phyloP scores from a whole-genome alignment of 495 filamentous ascomycete genomes.

The Tetracladium marchalianum region DNA sequence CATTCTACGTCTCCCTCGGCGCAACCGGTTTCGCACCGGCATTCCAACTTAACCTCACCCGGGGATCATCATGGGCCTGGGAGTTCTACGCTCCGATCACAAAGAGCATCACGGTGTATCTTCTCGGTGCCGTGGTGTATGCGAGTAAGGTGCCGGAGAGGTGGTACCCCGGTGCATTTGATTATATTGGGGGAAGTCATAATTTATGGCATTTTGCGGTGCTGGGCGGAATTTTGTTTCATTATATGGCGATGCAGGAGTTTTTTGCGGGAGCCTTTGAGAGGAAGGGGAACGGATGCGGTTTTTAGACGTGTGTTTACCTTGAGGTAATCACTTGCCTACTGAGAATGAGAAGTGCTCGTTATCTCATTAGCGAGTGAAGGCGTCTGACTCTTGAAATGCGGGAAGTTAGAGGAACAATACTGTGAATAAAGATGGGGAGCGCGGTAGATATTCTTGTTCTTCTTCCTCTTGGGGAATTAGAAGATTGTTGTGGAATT shows the following conservation, averaged over 20 bases:
- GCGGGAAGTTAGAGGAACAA: too few relatives aligned
- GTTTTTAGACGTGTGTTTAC: too few relatives aligned
- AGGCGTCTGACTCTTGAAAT: too few relatives aligned
- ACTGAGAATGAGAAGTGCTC: conserved; percentile 22
- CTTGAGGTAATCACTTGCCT: too few relatives aligned
- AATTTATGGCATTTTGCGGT: conserved; percentile 98
- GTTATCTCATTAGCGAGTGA: too few relatives aligned
- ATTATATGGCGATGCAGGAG: conserved; percentile 92
- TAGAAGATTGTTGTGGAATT: too few relatives aligned
- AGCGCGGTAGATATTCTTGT: too few relatives aligned
- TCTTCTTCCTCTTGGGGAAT: too few relatives aligned
- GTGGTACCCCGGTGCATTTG: conserved; percentile 85
- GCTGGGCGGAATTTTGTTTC: conserved; percentile 89
- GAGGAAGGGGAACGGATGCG: conserved; percentile 47
- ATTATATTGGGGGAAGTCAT: conserved; percentile 89
- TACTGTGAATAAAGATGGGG: too few relatives aligned
- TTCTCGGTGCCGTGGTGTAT: conserved; percentile 76
- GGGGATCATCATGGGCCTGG: conserved; percentile 62
- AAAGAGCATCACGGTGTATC: conserved; percentile 79
- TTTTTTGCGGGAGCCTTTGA: conserved; percentile 83
- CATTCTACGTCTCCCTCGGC: conserved; percentile 81
- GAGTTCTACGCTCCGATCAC: conserved; percentile 85
- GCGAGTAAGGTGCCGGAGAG: conserved; percentile 91
- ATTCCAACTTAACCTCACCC: conserved; percentile 66
- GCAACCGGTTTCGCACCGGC: conserved; percentile 89